Base-by-base conservation (phyloP, 2,329 filamentous ascomycete species). In the Aschersonia sp. region DNA sequence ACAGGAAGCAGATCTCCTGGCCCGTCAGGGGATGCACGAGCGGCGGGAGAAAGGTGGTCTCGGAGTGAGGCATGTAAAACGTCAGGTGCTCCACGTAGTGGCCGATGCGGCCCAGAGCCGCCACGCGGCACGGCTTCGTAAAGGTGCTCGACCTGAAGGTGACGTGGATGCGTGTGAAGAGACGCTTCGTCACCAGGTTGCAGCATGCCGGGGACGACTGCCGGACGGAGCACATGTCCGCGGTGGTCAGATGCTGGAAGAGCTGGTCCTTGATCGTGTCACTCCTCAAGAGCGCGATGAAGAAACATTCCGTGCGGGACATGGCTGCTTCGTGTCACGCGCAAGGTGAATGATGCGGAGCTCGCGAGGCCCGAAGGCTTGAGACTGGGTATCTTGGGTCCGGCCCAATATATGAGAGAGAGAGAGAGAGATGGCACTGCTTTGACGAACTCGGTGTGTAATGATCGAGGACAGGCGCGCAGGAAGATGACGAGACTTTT, bases 41-140 rank as follows among this genome's bases (percentile, higher is more conserved):
- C n/a, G 87, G 87, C 12, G 87, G 85, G 7, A 94, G 72, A 60
- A 89, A 89, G 42, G 85, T 92, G 47, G 85, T 77, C n/a, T 77
- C 68, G 5, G 78, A 79, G 65, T 94, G 87, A 31, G 85, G 76
- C 55, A 94, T 76, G 59, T 73, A 74, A 67, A 95, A 94, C 49
- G 77, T 85, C 47, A 94, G 71, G 50, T 82, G 82, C 64, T 86
- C 80, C 57, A 94, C 76, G 63, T 90, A 79, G 55, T 81, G 80
- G 49, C 87, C 88, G 56, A 95, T 81, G 51, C 85, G 75, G 50
- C 80, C 76, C 49, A 95, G 72, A 30, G 87, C 86, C 51, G 83
- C 78, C 54, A 92, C 72, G 46, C 84, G 77, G 52, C 78, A 75
- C 35, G 81, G 78, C 56, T 81, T 82, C 46, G 85, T 88, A 60